Percentiles rank a stretch among this genome's conserved stretches.
Conservation (phyloP, 768 basidiomycete genomes). For the Phanerochaete carnosa region DNA sequence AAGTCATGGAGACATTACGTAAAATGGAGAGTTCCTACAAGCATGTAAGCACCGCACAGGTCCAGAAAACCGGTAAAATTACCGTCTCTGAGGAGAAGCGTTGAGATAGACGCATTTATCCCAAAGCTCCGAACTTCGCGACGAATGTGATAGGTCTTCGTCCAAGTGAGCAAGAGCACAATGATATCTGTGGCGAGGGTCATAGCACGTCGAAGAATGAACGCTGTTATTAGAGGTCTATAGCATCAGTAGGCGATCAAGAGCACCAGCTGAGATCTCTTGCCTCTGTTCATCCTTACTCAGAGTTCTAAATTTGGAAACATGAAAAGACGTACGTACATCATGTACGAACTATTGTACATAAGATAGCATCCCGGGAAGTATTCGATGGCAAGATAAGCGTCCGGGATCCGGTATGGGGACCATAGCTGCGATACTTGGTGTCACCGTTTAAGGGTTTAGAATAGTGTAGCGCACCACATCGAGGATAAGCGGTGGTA, state of each 20-base stretch:
- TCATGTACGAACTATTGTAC: background rate
- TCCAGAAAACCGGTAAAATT: background rate
- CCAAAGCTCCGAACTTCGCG: background rate
- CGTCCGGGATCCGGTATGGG: background rate
- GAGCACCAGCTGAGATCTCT: background rate
- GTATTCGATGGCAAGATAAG: background rate
- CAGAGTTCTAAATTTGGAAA: background rate
- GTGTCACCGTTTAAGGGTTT: background rate
- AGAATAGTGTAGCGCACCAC: background rate
- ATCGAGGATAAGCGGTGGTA: background rate
- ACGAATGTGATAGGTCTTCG: conserved; percentile 8
- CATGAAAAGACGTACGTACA: background rate
- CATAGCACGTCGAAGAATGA: background rate
- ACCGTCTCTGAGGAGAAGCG: conserved; percentile 9
- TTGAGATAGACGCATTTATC: background rate
- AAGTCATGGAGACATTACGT: background rate
- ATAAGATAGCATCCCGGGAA: background rate
- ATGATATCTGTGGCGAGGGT: background rate
- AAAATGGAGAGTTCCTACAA: conserved; percentile 10
- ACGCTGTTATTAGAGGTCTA: background rate
- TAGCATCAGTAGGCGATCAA: background rate
- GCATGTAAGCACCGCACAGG: background rate
- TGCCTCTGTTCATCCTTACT: background rate
- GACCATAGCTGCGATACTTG: background rate
- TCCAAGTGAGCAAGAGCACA: conserved; percentile 9